Percentiles rank a stretch among this genome's conserved stretches.
phyloP scores from a whole-genome alignment of 805 yeast genomes.

The Ogataea nonfermentans region DNA sequence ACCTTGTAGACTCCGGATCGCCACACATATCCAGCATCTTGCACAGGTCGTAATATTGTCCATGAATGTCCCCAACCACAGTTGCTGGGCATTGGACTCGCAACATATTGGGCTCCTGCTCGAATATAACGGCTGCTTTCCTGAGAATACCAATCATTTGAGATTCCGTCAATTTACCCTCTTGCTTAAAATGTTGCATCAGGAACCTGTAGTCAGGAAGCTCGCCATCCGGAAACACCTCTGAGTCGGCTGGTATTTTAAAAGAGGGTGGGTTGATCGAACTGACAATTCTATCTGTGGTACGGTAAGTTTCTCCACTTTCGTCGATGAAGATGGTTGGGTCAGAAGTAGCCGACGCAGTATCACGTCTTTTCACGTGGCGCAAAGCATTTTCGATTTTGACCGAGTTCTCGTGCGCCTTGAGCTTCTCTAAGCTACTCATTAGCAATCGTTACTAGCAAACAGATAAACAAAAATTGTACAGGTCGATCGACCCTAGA shows the following conservation, averaged over 20 bases:
- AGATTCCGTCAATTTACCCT: conserved; percentile 72
- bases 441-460: not conserved
- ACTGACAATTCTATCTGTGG: conserved; percentile 54
- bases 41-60: conserved; percentile 90
- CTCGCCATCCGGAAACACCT: conserved; percentile 60
- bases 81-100: conserved; percentile 88
- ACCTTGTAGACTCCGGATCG: conserved; percentile 69
- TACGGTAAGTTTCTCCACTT: conserved; percentile 54
- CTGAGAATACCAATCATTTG: conserved; percentile 68
- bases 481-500: conserved; percentile 5
- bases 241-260: conserved; percentile 60
- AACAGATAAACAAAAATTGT: not conserved
- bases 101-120: conserved; percentile 74
- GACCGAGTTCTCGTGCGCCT: conserved; percentile 43
- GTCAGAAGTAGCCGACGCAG: conserved; percentile 25
- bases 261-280: conserved; percentile 66
- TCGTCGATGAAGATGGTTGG: conserved; percentile 49
- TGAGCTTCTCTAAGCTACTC: conserved; percentile 15
- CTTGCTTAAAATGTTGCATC: conserved; percentile 68
- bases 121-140: conserved; percentile 59
- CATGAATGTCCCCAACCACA: conserved; percentile 95
- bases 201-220: conserved; percentile 73
- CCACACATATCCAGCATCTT: conserved; percentile 93
- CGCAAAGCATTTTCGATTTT: conserved; percentile 66
- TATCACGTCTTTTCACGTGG: conserved; percentile 50